Evolutionary conservation across 2,329 filamentous ascomycete genomes (phyloP).

Genomic region (Dactylonectria macrodidyma): DNA sequence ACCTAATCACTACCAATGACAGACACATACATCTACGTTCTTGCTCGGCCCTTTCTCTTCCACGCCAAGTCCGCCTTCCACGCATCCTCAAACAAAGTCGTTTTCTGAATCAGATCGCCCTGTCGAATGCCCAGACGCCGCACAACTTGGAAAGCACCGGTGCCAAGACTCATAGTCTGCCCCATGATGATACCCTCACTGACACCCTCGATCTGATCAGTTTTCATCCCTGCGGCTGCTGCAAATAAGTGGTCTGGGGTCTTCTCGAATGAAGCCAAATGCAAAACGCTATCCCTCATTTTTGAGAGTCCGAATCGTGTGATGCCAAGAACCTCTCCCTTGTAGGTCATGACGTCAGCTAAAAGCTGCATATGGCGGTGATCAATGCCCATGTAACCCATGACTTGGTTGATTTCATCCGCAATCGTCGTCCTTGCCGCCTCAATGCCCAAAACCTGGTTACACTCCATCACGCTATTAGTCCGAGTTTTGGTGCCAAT

Average conservation of each 20-base stretch:
- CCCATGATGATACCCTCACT: slow-evolving; percentile 99
- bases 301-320: slow-evolving; percentile 96
- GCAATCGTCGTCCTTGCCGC: slow-evolving; percentile 92
- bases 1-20: too few species aligned
- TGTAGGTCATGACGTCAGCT: slow-evolving; percentile 99
- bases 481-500: slow-evolving; percentile 81
- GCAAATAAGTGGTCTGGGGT: slow-evolving; percentile 98
- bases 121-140: slow-evolving; percentile 79
- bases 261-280: slow-evolving; percentile 97
- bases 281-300: slow-evolving; percentile 94
- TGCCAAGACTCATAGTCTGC: slow-evolving; percentile 92
- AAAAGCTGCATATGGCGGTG: slow-evolving; percentile 98
- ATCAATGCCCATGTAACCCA: slow-evolving; percentile 96
- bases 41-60: not conserved
- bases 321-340: slow-evolving; percentile 96
- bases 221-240: slow-evolving; percentile 92
- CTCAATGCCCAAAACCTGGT: slow-evolving; percentile 92
- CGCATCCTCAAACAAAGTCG: slow-evolving; percentile 80
- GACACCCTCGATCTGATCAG: slow-evolving; percentile 92
- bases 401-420: slow-evolving; percentile 88
- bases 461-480: slow-evolving; percentile 93
- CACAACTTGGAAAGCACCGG: slow-evolving; percentile 92
- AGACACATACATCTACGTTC: too few species aligned
- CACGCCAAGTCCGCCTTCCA: slow-evolving; percentile 60
- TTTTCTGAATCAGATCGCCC: slow-evolving; percentile 69